A percentile compares a stretch with the other conserved stretches of the same genome.
Conservation (phyloP, 208 protist genomes). For the Leishmania aethiopica region DNA sequence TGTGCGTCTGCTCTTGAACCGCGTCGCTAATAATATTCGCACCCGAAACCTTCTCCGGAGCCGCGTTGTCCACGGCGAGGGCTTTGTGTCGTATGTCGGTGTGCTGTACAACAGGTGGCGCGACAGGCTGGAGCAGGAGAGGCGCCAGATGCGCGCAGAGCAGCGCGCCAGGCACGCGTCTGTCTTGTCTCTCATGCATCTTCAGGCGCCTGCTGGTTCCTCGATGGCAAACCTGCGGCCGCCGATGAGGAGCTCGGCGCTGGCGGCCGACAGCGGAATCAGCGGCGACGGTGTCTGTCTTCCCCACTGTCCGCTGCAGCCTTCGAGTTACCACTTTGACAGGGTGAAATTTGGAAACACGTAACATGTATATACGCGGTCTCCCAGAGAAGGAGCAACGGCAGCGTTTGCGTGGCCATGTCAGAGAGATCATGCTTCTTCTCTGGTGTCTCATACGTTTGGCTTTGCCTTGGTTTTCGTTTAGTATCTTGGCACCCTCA, state of each 20-base stretch:
- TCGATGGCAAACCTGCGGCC: not conserved
- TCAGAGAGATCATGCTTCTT: not conserved
- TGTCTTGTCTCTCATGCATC: slow-evolving; percentile 31
- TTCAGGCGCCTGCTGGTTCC: not conserved
- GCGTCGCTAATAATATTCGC: slow-evolving; percentile 59
- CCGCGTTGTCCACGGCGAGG: slow-evolving; percentile 41
- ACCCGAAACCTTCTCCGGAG: slow-evolving; percentile 38
- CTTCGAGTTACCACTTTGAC: slow-evolving; percentile 43
- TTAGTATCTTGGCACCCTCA: not conserved
- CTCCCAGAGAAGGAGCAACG: not conserved
- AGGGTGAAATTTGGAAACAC: slow-evolving; percentile 21
- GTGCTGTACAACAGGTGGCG: slow-evolving; percentile 63
- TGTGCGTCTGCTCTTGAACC: slow-evolving; percentile 43
- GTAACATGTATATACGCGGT: slow-evolving; percentile 1
- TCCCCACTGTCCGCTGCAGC: not conserved
- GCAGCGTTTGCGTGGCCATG: not conserved
- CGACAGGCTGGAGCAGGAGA: slow-evolving; percentile 28
- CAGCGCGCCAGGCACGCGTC: slow-evolving; percentile 6
- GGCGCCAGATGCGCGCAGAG: slow-evolving; percentile 4
- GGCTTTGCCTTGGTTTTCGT: not conserved
- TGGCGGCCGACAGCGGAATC: not conserved
- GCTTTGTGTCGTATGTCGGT: slow-evolving; percentile 52
- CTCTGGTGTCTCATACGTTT: not conserved
- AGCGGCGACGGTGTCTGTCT: not conserved
- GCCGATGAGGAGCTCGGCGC: no score